Evolutionary conservation across 1,284 basidiomycete genomes (phyloP).

Genomic region (Phylloboletellus chloephorus): DNA sequence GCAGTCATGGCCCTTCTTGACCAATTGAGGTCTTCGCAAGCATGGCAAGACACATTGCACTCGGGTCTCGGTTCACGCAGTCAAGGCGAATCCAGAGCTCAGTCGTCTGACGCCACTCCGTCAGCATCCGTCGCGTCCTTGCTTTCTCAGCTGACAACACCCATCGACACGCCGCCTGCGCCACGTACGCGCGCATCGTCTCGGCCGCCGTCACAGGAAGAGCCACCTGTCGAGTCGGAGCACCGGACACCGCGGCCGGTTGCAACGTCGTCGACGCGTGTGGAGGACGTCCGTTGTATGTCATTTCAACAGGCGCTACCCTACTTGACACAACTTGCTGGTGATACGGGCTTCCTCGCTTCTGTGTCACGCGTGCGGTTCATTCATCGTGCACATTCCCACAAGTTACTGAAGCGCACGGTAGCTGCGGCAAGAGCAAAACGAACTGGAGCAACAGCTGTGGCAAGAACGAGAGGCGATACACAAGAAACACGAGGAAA

Average conservation of each 20-base stretch:
- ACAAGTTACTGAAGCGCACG: conserved; percentile 8
- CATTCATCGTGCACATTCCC: conserved; percentile 3
- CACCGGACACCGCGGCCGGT: conserved; percentile 13
- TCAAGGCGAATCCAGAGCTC: conserved; percentile 9
- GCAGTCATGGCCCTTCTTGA: conserved; percentile 63
- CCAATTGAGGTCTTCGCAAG: conserved; percentile 55
- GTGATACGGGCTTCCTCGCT: conserved; percentile 44
- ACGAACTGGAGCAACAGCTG: conserved; percentile 56
- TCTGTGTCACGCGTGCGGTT: conserved; percentile 45
- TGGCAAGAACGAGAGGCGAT: conserved; percentile 61
- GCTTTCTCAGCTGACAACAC: conserved; percentile 56
- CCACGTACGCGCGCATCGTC: conserved; percentile 8
- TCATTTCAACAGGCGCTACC: conserved; percentile 65
- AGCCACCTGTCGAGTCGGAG: conserved; percentile 5
- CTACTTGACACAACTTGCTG: conserved; percentile 47
- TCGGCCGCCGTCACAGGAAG: conserved; percentile 14
- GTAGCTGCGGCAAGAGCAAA: conserved; percentile 59
- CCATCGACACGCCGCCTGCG: conserved; percentile 12
- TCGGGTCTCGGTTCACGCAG: conserved; percentile 1
- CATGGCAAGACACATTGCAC: conserved; percentile 52
- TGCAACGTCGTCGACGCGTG: conserved; percentile 11
- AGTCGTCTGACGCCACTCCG: conserved; percentile 10
- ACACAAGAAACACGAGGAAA: conserved; percentile 59
- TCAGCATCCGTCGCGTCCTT: conserved; percentile 51
- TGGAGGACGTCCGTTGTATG: conserved; percentile 40